Conservation (phyloP, 1,284 basidiomycete species). For the Lignosus rhinocerotis region DNA sequence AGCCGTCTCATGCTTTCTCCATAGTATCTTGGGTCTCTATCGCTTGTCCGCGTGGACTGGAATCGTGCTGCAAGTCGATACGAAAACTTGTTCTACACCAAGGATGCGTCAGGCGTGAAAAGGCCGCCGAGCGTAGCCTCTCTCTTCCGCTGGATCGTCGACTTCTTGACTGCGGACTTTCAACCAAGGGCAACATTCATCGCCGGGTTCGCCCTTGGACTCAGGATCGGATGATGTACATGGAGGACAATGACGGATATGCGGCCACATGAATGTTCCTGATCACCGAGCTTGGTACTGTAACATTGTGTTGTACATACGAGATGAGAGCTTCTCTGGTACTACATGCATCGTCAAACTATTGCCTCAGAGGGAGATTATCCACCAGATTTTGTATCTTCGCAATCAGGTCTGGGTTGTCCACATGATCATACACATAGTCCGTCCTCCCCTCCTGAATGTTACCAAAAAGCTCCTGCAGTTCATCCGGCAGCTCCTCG, state of each 20-base stretch:
- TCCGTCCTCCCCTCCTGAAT: slow-evolving; percentile 16
- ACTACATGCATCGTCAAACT: background rate
- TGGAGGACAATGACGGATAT: background rate
- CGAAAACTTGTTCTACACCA: slow-evolving; percentile 72
- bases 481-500: slow-evolving; percentile 36
- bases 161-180: slow-evolving; percentile 93
- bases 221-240: slow-evolving; percentile 48
- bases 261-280: background rate
- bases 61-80: slow-evolving; percentile 57
- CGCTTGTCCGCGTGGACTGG: slow-evolving; percentile 85
- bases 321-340: background rate
- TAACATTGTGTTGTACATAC: background rate
- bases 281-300: background rate
- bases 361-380: too few species aligned
- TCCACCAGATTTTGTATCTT: slow-evolving; percentile 35
- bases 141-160: slow-evolving; percentile 71
- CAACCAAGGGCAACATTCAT: slow-evolving; percentile 80
- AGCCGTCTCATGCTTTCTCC: background rate
- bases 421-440: slow-evolving; percentile 21
- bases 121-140: slow-evolving; percentile 63
- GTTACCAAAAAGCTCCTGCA: slow-evolving; percentile 41
- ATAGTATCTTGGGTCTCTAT: slow-evolving; percentile 76
- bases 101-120: slow-evolving; percentile 50
- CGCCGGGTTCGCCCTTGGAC: slow-evolving; percentile 68
- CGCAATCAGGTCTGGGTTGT: slow-evolving; percentile 35